Evolutionary conservation across 2,329 filamentous ascomycete species (phyloP).

Genomic region (Zelopaecilomyces penicillatus): DNA sequence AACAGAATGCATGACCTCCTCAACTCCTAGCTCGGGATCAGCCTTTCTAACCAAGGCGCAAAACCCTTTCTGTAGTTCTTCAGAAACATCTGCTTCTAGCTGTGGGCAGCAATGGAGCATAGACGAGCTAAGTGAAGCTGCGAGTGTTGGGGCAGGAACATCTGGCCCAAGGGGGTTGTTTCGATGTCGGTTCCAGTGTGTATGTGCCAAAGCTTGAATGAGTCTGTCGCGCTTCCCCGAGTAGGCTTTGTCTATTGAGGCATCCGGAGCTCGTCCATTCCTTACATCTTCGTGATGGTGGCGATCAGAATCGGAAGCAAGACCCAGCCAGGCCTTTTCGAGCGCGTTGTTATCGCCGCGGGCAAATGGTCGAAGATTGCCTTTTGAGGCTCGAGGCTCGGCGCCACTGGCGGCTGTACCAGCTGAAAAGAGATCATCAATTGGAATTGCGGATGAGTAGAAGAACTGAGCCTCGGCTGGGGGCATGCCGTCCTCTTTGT

Average conservation of each 20-base stretch:
- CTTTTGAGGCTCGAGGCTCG: slow-evolving; percentile 45
- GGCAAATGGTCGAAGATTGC: slow-evolving; percentile 68
- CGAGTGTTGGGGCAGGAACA: slow-evolving; percentile 18
- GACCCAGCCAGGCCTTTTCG: slow-evolving; percentile 65
- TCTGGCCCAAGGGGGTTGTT: slow-evolving; percentile 26
- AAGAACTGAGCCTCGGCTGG: slow-evolving; percentile 68
- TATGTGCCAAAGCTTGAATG: slow-evolving; percentile 33
- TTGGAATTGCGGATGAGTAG: slow-evolving; percentile 71
- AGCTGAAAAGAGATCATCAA: slow-evolving; percentile 80
- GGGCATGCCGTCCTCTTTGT: slow-evolving; percentile 42
- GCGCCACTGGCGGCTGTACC: slow-evolving; percentile 41
- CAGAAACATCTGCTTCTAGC: slow-evolving; percentile 37
- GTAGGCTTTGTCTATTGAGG: slow-evolving; percentile 23
- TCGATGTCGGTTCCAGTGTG: slow-evolving; percentile 40
- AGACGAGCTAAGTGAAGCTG: slow-evolving; percentile 20
- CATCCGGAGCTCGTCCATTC: slow-evolving; percentile 13
- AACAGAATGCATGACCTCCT: slow-evolving; percentile 38
- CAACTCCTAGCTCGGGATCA: slow-evolving; percentile 31
- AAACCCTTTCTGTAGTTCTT: slow-evolving; percentile 40
- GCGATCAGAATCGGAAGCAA: slow-evolving; percentile 42
- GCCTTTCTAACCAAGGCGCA: slow-evolving; percentile 38
- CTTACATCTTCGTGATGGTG: slow-evolving; percentile 35
- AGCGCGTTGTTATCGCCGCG: slow-evolving; percentile 69
- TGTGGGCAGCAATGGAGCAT: slow-evolving; percentile 39
- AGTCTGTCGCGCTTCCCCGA: slow-evolving; percentile 23